Evolutionary conservation across 2,329 filamentous ascomycete species (phyloP), one percentile per base, ranked within the genome.

Genomic region (Coccinonectria pachysandricola): DNA sequence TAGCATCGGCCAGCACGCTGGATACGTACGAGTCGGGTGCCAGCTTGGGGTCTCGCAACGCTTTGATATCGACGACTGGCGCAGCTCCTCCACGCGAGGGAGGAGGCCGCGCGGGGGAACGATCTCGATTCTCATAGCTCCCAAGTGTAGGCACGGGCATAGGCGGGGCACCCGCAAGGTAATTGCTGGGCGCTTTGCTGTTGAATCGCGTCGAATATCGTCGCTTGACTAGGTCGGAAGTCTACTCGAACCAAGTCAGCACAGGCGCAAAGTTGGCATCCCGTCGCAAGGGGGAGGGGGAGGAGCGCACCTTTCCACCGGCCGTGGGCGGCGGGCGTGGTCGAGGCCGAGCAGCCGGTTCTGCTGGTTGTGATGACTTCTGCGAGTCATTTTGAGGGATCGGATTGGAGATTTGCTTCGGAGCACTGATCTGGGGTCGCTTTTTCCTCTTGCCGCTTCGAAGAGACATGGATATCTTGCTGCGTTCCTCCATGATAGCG

Each of bases 171-270:
- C 70, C 74, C 40, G 68, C 63, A 43, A 79, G 71, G 49, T 75
- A 81, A 44, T 83, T 76, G 33, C 73, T 61, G 2, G 81, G 80
- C 1, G 79, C 56, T 39, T 82, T 76, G n/a, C n/a, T n/a, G 45
- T 86, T 88, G 54, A 95, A 93, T 34, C 88, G 78, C 21, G 87
- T 87, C 19, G 91, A 96, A 57, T 96, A 98, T 43, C 91, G 70
- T 43, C 86, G 73, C 62, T 96, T 96, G 32, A 98, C 87, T 28
- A 96, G 65, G 53, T 98, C 88, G 13, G 72, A 72, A 1, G 74
- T 78, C 71, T 75, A 53, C 17, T 10, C 7, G 17, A 7, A 19
- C 10, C 17, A 10, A 19, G 17, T 19, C 17, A 19, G 17, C 17
- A 7, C 17, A n/a, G n/a, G n/a, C n/a, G n/a, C n/a, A n/a, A n/a